Evolutionary conservation across 306 rosid genomes (phyloP), one percentile per base, ranked within the genome.

Genomic region (Oxytropis ochrocephala): DNA sequence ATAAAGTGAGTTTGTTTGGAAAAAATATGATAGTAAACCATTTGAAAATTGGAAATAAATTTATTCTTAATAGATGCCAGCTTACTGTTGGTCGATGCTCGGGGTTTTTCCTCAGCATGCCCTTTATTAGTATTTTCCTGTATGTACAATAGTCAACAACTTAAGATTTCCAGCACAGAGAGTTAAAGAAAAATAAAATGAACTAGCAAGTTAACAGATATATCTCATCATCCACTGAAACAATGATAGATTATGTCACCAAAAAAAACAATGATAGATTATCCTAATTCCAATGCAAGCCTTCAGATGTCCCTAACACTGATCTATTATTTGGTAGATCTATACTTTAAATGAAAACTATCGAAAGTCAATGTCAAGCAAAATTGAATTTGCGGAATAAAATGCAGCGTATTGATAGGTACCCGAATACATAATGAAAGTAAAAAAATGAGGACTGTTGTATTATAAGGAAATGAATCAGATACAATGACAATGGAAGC

Each of bases 101-200:
- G 3, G 99, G 99, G 58, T 38, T 91, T 85, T 95, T 95, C 76
- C 99, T 85, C 73, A 95, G 87, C 99, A 95, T 95, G 78, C 97
- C 88, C 78, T 95, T 95, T 77, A 95, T 91, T 70, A 95, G 92
- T 61, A 87, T 89, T 91, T 95, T 95, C 83, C 99, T 95, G 92
- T 46, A 81, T 39, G 74, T 50, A 55, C 11, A 71, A 54, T 29
- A 75, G 12, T 39, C 36, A 63, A 76, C 38, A 50, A 16, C 10
- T 70, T 66, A 51, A 43, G 58, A 70, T 56, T 67, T 62, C 49
- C 73, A 80, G 73, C 67, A 73, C 5, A 49, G 35, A 56, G 33
- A 68, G 16, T 24, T 24, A 24, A 17, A 16, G 17, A 5, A 33
- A 3, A 41, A 9, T 19, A 8, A 18, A 14, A n/a, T 30, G 71